Base-by-base conservation (phyloP, 768 basidiomycete genomes). In the Panaeolus cyanescens region DNA sequence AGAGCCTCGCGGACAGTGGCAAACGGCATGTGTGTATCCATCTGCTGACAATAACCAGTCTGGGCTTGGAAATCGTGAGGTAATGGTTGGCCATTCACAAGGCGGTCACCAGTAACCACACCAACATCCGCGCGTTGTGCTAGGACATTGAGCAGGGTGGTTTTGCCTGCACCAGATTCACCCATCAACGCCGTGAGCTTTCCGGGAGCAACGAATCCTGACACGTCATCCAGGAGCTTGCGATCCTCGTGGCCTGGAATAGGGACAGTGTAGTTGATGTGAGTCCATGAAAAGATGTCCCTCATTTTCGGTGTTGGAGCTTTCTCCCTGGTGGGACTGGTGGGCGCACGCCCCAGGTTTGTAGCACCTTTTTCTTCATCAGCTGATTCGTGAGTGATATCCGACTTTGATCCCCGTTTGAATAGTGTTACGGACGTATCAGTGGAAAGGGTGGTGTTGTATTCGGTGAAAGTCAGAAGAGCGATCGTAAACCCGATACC, bases 1-100 rank as follows among this genome's bases (percentile, higher is more conserved):
- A 95, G 79, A 1, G 93, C 92, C 68, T 95, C 92, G 22, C 91
- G 86, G 22, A 95, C 93, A 7, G 93, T 95, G 2, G 85, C 71
- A 6, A 86, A 85, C 17, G 86, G 84, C 39, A 89, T 79, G 73
- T 95, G 94, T 0, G 86, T 89, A 66, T 93, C 92, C 80, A 86
- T 85, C 71, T 96, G 94, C 68, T 96, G 93, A 60, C 87, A 89
- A 68, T 95, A 95, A 0, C 91, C 93, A 69, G 86, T 88, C 77
- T 90, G 88, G 62, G 88, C 76, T 64, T 83, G 81, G 70, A 89
- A 90, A 66, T 90, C 84, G 0, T 74, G 68, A 4, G 86, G 87
- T 15, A 83, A 74, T 0, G 72, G 57, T 54, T 80, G 82, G 0
- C 85, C 80, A 70, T 90, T 82, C 64, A 90, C 81, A 70, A 85